Evolutionary conservation across 2,329 filamentous ascomycete species (phyloP).

Genomic region (Kalmusia sp.): DNA sequence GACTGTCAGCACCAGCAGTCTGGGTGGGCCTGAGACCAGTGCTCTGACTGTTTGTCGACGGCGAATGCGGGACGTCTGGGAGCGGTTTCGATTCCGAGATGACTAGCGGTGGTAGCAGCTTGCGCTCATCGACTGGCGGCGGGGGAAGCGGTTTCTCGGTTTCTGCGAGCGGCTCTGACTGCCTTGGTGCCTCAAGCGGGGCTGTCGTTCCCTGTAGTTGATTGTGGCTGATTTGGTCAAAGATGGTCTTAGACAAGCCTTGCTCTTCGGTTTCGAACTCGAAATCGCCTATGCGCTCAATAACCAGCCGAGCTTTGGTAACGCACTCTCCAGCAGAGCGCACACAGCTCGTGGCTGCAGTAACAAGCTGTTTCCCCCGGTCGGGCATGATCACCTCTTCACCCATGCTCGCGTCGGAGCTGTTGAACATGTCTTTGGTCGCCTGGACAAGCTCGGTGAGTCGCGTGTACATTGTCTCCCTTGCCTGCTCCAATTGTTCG

Average conservation of each 20-base stretch:
- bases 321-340: constrained; percentile 91
- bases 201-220: constrained; percentile 16
- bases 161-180: constrained; percentile 27
- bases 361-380: constrained; percentile 76
- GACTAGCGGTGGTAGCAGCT: constrained; percentile 48
- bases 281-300: constrained; percentile 90
- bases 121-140: constrained; percentile 46
- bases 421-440: constrained; percentile 78
- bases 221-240: constrained; percentile 37
- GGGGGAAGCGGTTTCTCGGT: constrained; percentile 48
- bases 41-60: constrained; percentile 38
- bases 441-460: constrained; percentile 82
- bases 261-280: constrained; percentile 68
- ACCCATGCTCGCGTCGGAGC: constrained; percentile 69
- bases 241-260: constrained; percentile 50
- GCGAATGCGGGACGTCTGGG: constrained; percentile 64
- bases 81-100: constrained; percentile 71
- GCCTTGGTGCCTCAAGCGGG: constrained; percentile 18
- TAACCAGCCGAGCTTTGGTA: constrained; percentile 80
- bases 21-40: constrained; percentile 30
- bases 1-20: constrained; percentile 36
- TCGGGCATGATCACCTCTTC: constrained; percentile 83
- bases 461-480: constrained; percentile 77
- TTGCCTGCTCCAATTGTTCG: constrained; percentile 71
- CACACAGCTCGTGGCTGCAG: constrained; percentile 85